phyloP scores from a whole-genome alignment of 2,329 filamentous ascomycete genomes.

The Fusarium acutatum region DNA sequence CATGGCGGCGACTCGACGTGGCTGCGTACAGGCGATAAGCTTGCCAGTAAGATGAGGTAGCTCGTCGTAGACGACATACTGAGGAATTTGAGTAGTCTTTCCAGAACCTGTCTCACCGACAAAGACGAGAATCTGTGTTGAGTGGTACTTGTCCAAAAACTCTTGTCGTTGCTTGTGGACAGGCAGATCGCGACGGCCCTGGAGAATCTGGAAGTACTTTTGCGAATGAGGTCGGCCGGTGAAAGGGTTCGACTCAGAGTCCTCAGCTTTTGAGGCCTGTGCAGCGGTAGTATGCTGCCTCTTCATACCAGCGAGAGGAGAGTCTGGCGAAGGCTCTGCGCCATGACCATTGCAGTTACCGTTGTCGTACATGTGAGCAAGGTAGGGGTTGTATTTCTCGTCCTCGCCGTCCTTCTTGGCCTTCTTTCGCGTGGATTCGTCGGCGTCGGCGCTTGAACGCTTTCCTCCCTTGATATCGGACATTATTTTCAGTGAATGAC shows the following conservation, averaged over 20 bases:
- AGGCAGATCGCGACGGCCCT: conserved; percentile 83
- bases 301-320: conserved; percentile 71
- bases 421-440: conserved; percentile 55
- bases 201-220: conserved; percentile 89
- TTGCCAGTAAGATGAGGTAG: conserved; percentile 86
- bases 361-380: conserved; percentile 82
- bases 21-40: conserved; percentile 96
- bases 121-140: conserved; percentile 95
- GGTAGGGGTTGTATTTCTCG: conserved; percentile 78
- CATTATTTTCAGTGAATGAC: conserved; percentile 44
- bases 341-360: conserved; percentile 54
- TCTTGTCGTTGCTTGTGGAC: conserved; percentile 94
- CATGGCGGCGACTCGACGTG: conserved; percentile 97
- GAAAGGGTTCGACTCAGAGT: conserved; percentile 86
- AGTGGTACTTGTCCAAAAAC: conserved; percentile 92
- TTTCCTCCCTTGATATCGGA: conserved; percentile 53
- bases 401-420: conserved; percentile 48
- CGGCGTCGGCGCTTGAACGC: conserved; percentile 55
- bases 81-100: conserved; percentile 98
- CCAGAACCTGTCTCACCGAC: conserved; percentile 99
- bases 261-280: conserved; percentile 77
- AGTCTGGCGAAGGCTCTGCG: conserved; percentile 48
- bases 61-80: conserved; percentile 98
- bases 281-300: conserved; percentile 83
- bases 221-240: conserved; percentile 79